Base-by-base conservation (phyloP, 1,284 basidiomycete genomes). In the Ceratorhiza oryzae-sativae region DNA sequence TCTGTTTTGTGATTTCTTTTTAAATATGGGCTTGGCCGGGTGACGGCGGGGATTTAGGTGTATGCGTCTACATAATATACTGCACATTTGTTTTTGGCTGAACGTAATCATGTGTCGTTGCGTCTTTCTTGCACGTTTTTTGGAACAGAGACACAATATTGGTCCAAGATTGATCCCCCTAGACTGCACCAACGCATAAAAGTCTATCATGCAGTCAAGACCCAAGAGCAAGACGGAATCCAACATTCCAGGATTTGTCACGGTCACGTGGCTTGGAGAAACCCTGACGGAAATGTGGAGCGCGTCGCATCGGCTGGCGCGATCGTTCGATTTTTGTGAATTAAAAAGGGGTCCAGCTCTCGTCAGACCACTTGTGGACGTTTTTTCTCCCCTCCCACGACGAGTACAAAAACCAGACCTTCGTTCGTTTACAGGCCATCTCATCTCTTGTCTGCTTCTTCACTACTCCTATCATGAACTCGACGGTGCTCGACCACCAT, bases 401-500 rank as follows among this genome's bases (percentile, higher is more conserved):
- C 59, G 15, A 2, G 20, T 36, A 60, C 36, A 36, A 60, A 36
- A 41, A 61, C 25, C 23, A 60, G 41, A 46, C 59, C 1, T 39
- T 18, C 59, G 18, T 41, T 59, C 56, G 34, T 39, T 42, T 23
- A 5, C 23, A 18, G 59, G n/a, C n/a, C n/a, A n/a, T n/a, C n/a
- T n/a, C n/a, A n/a, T n/a, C n/a, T n/a, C n/a, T n/a, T n/a, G n/a
- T n/a, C n/a, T n/a, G n/a, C n/a, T n/a, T 61, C 13, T 46, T 27
- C 39, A 9, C 20, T 30, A 32, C 20, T 46, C 27, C 42, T n/a
- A 20, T 18, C 53, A 70, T 70, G 67, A 70, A 70, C 67, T 60
- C 62, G 45, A 73, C 70, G 39, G 51, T 60, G 30, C 68, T 70
- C 39, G 55, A 55, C 27, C 56, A 59, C 39, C 74, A 76, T 45